Evolutionary conservation across 768 basidiomycete species (phyloP).

Genomic region (Suillus hirtellus): DNA sequence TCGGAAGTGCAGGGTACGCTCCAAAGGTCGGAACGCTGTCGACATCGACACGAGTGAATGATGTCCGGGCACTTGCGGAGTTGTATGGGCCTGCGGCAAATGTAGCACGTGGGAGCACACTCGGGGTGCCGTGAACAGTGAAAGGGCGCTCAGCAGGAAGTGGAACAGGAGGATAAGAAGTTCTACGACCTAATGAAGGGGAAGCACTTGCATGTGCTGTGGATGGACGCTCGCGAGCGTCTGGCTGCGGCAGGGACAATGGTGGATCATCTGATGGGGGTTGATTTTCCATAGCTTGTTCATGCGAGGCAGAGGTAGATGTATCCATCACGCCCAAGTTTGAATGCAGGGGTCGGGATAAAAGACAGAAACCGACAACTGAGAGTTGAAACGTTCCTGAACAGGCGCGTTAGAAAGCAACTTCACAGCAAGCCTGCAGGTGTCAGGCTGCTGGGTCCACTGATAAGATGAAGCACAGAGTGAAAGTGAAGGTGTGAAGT

Average conservation of each 20-base stretch:
- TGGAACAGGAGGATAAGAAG: constrained; percentile 7
- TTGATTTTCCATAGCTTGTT: constrained; percentile 5
- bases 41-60: constrained; percentile 51
- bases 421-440: constrained; percentile 7
- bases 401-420: not conserved
- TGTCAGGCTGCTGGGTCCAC: constrained; percentile 1
- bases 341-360: not conserved
- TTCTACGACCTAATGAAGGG: constrained; percentile 13
- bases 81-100: constrained; percentile 23
- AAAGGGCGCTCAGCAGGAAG: constrained; percentile 24
- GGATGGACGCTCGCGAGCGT: constrained; percentile 28
- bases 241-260: constrained; percentile 26
- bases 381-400: not conserved
- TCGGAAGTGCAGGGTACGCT: constrained; percentile 24
- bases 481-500: constrained; percentile 2
- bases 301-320: not conserved
- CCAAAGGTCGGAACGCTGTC: constrained; percentile 25
- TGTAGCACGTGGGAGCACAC: constrained; percentile 1
- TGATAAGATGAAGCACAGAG: not conserved
- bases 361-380: not conserved
- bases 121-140: constrained; percentile 17
- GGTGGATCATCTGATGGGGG: constrained; percentile 13
- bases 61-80: constrained; percentile 51
- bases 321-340: not conserved
- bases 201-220: constrained; percentile 29